phyloP scores from a whole-genome alignment of 192 early-diverging fungal genomes.

The Umbelopsis sp. region DNA sequence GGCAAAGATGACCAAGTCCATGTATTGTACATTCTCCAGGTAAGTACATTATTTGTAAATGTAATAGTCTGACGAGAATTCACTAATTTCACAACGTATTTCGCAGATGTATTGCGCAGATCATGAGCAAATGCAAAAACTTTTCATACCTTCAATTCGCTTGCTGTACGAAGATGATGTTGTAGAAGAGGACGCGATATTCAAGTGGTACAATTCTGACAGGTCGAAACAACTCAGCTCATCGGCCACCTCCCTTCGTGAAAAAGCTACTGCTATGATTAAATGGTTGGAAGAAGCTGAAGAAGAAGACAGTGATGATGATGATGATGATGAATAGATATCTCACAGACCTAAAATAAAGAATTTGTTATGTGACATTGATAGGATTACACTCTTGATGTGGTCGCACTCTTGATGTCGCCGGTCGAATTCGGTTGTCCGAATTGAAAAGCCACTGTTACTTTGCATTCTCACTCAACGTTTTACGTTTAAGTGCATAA shows the following conservation, averaged over 20 bases:
- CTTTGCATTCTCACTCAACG: too few relatives aligned
- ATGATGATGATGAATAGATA: conserved; percentile 50
- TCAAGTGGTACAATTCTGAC: conserved; percentile 71
- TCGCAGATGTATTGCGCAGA: conserved; percentile 57
- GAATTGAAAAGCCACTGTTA: too few relatives aligned
- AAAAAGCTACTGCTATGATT: conserved; percentile 66
- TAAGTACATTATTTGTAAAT: neutral
- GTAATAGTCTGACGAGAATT: neutral
- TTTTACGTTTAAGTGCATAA: too few relatives aligned
- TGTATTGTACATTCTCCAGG: conserved; percentile 53
- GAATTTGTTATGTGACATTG: neutral
- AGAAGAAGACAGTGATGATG: conserved; percentile 63
- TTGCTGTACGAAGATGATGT: conserved; percentile 81
- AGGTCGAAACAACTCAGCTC: conserved; percentile 44
- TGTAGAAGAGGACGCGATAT: conserved; percentile 78
- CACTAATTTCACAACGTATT: conserved; percentile 5
- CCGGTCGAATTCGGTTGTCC: too few relatives aligned
- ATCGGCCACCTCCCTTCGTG: conserved; percentile 50
- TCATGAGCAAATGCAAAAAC: conserved; percentile 43
- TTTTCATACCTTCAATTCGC: conserved; percentile 65
- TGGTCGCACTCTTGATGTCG: too few relatives aligned
- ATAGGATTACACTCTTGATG: too few relatives aligned
- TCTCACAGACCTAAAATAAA: conserved; percentile 24
- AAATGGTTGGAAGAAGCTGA: conserved; percentile 75
- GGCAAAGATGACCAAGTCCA: conserved; percentile 77